A percentile compares a stretch with the other conserved stretches of the same genome.
Conservation (phyloP, 805 yeast genomes). For the Komagataella pseudopastoris region DNA sequence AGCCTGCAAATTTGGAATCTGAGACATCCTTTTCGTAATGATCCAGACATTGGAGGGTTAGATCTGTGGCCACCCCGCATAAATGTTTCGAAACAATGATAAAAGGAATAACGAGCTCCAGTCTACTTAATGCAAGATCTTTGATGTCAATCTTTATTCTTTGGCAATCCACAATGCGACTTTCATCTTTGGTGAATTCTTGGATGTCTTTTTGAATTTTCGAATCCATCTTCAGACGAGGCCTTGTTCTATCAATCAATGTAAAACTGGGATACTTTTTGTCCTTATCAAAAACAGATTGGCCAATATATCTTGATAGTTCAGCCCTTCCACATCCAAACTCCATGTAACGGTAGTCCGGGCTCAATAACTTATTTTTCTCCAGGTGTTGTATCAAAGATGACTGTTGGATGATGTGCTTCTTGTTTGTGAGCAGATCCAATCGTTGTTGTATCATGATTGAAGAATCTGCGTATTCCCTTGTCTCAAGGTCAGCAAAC, state of each 20-base stretch:
- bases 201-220: slow-evolving; percentile 45
- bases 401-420: slow-evolving; percentile 76
- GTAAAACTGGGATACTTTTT: slow-evolving; percentile 22
- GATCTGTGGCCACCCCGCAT: slow-evolving; percentile 90
- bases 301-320: slow-evolving; percentile 47
- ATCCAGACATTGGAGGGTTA: slow-evolving; percentile 47
- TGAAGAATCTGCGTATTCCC: slow-evolving; percentile 10
- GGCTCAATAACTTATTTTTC: slow-evolving; percentile 22
- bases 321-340: slow-evolving; percentile 93
- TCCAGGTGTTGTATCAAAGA: slow-evolving; percentile 62
- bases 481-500: slow-evolving; percentile 5
- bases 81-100: slow-evolving; percentile 62
- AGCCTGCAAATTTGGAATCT: slow-evolving; percentile 25
- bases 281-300: slow-evolving; percentile 13
- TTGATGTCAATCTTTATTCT: slow-evolving; percentile 70
- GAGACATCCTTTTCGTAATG: neutral
- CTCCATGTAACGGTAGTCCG: slow-evolving; percentile 37
- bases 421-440: slow-evolving; percentile 38
- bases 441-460: slow-evolving; percentile 29
- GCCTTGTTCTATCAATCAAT: slow-evolving; percentile 64
- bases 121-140: slow-evolving; percentile 37
- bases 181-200: slow-evolving; percentile 11
- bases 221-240: slow-evolving; percentile 65
- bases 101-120: slow-evolving; percentile 6
- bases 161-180: slow-evolving; percentile 17